phyloP scores from a whole-genome alignment of 768 basidiomycete genomes.

The Kwoniella sp. region DNA sequence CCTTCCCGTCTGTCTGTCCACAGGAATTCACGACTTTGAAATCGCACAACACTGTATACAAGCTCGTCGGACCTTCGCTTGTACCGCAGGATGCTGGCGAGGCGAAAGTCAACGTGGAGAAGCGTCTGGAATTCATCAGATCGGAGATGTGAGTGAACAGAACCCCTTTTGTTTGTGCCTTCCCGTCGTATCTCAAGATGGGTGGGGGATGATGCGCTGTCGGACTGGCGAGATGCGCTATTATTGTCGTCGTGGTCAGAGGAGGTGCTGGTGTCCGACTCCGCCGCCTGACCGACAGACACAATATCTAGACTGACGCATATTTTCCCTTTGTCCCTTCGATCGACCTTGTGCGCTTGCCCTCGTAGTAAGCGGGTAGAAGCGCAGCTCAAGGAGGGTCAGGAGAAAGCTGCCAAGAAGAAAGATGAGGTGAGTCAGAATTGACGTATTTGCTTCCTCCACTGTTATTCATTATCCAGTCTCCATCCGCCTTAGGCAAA shows the following conservation, averaged over 20 bases:
- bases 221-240: too few relatives aligned
- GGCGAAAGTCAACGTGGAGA: constrained; percentile 84
- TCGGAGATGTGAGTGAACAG: constrained; percentile 80
- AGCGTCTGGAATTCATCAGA: constrained; percentile 82
- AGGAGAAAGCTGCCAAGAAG: constrained; percentile 75
- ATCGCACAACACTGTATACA: constrained; percentile 78
- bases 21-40: constrained; percentile 82
- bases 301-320: background rate
- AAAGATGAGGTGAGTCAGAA: constrained; percentile 70
- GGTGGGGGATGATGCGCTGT: too few relatives aligned
- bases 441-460: background rate
- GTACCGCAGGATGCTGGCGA: constrained; percentile 86
- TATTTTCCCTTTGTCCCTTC: background rate
- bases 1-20: background rate
- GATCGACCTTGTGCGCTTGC: background rate
- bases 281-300: too few relatives aligned
- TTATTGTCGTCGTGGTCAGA: too few relatives aligned
- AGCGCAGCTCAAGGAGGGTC: constrained; percentile 74
- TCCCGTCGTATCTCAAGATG: too few relatives aligned
- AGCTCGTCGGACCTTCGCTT: constrained; percentile 86
- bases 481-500: constrained; percentile 1
- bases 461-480: background rate
- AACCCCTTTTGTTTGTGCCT: too few relatives aligned
- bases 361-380: constrained; percentile 72
- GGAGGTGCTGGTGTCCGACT: too few relatives aligned